phyloP scores from a whole-genome alignment of 2,329 filamentous ascomycete genomes.

The Exophiala lecanii-corni region DNA sequence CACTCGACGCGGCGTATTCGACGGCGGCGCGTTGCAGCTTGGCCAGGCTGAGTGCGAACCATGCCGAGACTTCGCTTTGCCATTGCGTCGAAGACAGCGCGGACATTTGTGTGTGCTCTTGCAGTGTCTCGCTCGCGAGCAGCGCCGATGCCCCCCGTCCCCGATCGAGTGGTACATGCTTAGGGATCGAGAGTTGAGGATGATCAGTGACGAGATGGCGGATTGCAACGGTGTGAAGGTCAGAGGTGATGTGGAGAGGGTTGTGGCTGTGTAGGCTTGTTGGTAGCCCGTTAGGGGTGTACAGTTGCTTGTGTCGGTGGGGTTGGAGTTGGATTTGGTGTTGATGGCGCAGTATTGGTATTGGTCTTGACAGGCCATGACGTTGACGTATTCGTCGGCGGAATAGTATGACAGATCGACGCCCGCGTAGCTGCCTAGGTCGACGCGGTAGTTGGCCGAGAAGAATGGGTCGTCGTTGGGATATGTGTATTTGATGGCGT shows the following conservation, averaged over 20 bases:
- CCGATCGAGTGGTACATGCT: constrained; percentile 12
- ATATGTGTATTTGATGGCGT: constrained; percentile 27
- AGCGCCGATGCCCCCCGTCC: constrained; percentile 17
- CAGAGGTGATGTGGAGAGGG: constrained; percentile 4
- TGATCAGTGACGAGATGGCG: constrained; percentile 10
- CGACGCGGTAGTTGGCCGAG: constrained; percentile 22
- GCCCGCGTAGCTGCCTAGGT: constrained; percentile 2
- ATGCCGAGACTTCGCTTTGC: constrained; percentile 32
- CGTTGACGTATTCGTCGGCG: constrained; percentile 25
- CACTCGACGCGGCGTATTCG: constrained; percentile 24
- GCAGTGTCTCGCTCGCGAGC: constrained; percentile 10
- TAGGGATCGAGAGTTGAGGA: constrained; percentile 4
- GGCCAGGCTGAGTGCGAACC: constrained; percentile 30
- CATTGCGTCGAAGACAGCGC: constrained; percentile 33
- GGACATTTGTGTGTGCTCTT: constrained; percentile 15
- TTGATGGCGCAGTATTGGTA: constrained; percentile 29
- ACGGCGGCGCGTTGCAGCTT: constrained; percentile 27
- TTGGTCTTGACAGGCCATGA: constrained; percentile 33
- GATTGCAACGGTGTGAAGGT: constrained; percentile 10
- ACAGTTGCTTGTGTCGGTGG: constrained; percentile 18
- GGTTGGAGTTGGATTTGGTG: neutral
- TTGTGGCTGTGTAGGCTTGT: constrained; percentile 9
- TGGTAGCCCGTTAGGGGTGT: constrained; percentile 22
- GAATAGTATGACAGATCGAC: constrained; percentile 11
- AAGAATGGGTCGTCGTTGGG: constrained; percentile 33